These are phyloP conservation scores for Madurella fahalii DNA, from an alignment of 2,329 filamentous ascomycete species.

Conservation along the genomic window DNA sequence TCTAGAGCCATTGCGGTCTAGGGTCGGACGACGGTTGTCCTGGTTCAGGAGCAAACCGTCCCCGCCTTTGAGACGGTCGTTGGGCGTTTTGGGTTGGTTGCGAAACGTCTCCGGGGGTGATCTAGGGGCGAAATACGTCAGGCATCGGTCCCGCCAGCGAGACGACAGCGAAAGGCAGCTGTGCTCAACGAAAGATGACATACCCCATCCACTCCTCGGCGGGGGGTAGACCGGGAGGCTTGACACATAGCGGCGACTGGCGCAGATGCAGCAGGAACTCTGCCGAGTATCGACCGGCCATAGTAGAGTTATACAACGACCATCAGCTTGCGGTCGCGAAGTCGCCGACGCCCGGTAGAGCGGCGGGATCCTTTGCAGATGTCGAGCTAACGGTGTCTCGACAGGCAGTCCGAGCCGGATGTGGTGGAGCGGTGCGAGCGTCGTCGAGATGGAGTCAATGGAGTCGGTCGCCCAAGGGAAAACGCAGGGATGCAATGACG, in stretches of 20 bases:
- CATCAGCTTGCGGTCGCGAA: constrained; percentile 12
- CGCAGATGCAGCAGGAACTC: constrained; percentile 72
- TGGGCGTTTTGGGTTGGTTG: constrained; percentile 41
- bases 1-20: constrained; percentile 53
- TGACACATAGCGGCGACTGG: constrained; percentile 77
- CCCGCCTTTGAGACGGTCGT: constrained; percentile 42
- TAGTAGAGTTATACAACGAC: constrained; percentile 29
- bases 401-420: background rate
- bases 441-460: background rate
- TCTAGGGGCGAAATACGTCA: constrained; percentile 30
- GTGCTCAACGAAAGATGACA: constrained; percentile 29
- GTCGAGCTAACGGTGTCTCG: background rate
- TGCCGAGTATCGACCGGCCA: constrained; percentile 66
- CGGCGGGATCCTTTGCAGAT: background rate
- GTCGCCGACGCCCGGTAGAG: constrained; percentile 2
- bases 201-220: constrained; percentile 97
- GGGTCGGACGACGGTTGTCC: constrained; percentile 47
- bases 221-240: constrained; percentile 73
- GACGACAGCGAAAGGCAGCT: background rate
- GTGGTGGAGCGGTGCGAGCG: background rate
- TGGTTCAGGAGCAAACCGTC: constrained; percentile 46
- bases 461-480: background rate
- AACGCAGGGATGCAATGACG: background rate
- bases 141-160: background rate
- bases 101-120: constrained; percentile 44